These are phyloP conservation scores for Tephrocybe sp. DNA, from an alignment of 768 basidiomycete species.

Conservation along the genomic window DNA sequence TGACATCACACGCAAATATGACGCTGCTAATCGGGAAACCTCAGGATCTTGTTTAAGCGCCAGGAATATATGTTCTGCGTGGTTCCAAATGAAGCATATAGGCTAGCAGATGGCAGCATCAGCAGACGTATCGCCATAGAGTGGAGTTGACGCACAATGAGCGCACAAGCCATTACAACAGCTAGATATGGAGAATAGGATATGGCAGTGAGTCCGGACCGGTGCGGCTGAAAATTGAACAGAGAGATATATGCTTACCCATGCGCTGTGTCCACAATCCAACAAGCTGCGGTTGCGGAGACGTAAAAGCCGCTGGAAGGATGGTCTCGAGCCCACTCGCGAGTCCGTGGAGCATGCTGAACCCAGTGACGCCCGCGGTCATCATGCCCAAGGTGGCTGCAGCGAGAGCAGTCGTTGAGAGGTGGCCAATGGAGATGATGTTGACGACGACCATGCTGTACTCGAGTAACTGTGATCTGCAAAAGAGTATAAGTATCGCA, in stretches of 20 bases:
- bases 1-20: constrained; percentile 6
- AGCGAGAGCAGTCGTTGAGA: constrained; percentile 70
- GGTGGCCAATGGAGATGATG: constrained; percentile 68
- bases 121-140: not conserved
- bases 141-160: not conserved
- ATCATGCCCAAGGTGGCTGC: constrained; percentile 52
- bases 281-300: constrained; percentile 26
- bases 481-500: not conserved
- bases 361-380: constrained; percentile 35
- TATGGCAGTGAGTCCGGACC: not conserved
- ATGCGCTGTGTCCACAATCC: constrained; percentile 74
- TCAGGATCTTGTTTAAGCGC: constrained; percentile 6
- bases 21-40: constrained; percentile 4
- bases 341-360: constrained; percentile 53
- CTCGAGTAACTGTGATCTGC: constrained; percentile 44
- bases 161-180: constrained; percentile 7
- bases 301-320: constrained; percentile 78
- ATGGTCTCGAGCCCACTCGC: constrained; percentile 68
- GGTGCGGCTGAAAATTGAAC: not conserved
- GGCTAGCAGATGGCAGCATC: not conserved
- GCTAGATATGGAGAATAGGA: not conserved
- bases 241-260: constrained; percentile 23
- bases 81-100: not conserved
- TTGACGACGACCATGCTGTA: constrained; percentile 64
- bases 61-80: constrained; percentile 3